Conservation (phyloP, 2,329 filamentous ascomycete species). For the Aureobasidium sp. region DNA sequence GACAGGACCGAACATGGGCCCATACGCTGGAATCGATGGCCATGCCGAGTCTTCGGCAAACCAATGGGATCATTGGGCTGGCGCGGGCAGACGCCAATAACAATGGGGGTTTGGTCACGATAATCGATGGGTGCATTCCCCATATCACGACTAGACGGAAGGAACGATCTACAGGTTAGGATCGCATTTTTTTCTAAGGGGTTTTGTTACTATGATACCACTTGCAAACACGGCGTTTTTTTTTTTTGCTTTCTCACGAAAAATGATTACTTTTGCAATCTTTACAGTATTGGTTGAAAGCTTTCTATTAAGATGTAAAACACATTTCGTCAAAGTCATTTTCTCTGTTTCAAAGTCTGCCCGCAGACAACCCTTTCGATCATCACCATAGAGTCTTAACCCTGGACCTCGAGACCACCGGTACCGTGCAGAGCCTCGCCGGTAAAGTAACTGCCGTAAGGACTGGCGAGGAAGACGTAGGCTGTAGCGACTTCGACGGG, state of each 20-base stretch:
- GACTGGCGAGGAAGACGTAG: slow-evolving; percentile 22
- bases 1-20: neutral
- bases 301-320: neutral
- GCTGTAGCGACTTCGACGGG: slow-evolving; percentile 22
- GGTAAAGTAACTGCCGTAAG: slow-evolving; percentile 20
- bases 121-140: neutral
- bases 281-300: neutral
- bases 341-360: neutral
- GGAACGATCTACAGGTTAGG: neutral
- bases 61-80: slow-evolving; percentile 12
- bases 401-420: slow-evolving; percentile 22
- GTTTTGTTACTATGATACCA: slow-evolving; percentile 4
- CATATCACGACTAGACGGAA: neutral
- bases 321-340: neutral
- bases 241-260: neutral
- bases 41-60: neutral
- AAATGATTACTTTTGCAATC: neutral
- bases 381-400: neutral
- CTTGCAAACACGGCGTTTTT: neutral
- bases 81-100: slow-evolving; percentile 14
- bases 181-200: neutral
- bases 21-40: neutral
- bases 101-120: neutral
- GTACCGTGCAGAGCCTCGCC: slow-evolving; percentile 20
- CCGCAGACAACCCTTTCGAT: neutral